These are phyloP conservation scores for Rhamnella rubrinervis DNA, from an alignment of 331 rosid species.

Conservation along the genomic window DNA sequence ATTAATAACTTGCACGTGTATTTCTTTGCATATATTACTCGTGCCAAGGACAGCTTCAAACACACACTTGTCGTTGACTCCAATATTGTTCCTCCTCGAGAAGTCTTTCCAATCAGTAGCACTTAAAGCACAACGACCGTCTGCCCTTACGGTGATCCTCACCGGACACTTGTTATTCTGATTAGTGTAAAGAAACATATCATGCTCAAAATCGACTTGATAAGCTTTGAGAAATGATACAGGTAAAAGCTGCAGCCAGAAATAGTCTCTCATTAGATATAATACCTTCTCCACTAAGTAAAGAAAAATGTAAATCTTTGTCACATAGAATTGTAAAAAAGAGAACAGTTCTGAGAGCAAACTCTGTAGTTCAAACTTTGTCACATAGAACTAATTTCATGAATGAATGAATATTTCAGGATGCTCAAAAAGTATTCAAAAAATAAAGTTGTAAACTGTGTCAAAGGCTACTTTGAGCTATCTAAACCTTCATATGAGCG, in stretches of 20 bases:
- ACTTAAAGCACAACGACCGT: conserved; percentile 1
- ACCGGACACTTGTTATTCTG: conserved; percentile 21
- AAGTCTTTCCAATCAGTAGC: conserved; percentile 10
- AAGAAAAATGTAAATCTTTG: too few relatives aligned
- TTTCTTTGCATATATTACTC: conserved; percentile 10
- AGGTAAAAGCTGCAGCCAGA: conserved; percentile 22
- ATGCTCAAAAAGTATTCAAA: too few relatives aligned
- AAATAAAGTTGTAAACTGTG: too few relatives aligned
- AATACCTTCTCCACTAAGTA: too few relatives aligned
- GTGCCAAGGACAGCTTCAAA: conserved; percentile 13
- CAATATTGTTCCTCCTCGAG: background rate
- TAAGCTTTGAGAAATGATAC: background rate
- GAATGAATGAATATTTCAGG: too few relatives aligned
- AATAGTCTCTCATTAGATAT: background rate
- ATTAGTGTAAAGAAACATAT: background rate
- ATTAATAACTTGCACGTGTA: conserved; percentile 10
- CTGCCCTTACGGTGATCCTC: background rate
- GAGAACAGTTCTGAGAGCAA: too few relatives aligned
- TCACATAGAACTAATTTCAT: too few relatives aligned
- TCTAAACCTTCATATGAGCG: too few relatives aligned
- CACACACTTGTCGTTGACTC: conserved; percentile 6
- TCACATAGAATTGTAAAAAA: too few relatives aligned
- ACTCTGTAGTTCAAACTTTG: too few relatives aligned
- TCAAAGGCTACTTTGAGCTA: too few relatives aligned
- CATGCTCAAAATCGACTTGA: background rate